Conservation (phyloP, 805 yeast species). For the Starmera quercuum region DNA sequence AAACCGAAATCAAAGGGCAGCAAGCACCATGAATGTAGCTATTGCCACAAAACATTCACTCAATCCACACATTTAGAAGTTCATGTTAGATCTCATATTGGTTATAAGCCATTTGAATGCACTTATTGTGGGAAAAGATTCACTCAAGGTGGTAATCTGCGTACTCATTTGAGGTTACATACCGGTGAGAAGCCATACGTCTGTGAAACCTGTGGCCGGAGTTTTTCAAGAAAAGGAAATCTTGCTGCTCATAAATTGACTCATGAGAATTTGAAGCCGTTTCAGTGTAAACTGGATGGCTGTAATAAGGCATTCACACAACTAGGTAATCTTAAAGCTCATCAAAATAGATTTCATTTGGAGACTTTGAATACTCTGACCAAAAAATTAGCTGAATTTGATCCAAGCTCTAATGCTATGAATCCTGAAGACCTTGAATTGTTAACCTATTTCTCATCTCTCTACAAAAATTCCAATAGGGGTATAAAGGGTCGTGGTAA, state of each 20-base stretch:
- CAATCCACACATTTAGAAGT: conserved; percentile 92
- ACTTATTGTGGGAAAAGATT: conserved; percentile 71
- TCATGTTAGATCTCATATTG: conserved; percentile 82
- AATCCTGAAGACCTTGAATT: conserved; percentile 62
- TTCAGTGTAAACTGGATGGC: conserved; percentile 67
- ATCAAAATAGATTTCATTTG: conserved; percentile 84
- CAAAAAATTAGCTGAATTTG: conserved; percentile 54
- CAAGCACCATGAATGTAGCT: conserved; percentile 63
- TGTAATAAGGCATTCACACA: conserved; percentile 87
- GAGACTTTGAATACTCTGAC: conserved; percentile 64
- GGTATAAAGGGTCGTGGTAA: conserved; percentile 92
- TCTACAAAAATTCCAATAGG: conserved; percentile 82
- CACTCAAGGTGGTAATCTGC: conserved; percentile 84
- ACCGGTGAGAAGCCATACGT: conserved; percentile 89
- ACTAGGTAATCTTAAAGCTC: conserved; percentile 88
- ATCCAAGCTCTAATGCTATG: conserved; percentile 38
- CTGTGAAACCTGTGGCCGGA: conserved; percentile 68
- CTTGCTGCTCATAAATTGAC: conserved; percentile 81
- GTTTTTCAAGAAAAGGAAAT: conserved; percentile 87
- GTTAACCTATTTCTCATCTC: conserved; percentile 67
- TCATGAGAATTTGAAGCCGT: conserved; percentile 75
- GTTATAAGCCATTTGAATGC: conserved; percentile 78
- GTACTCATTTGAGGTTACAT: conserved; percentile 80
- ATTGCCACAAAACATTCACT: conserved; percentile 73
- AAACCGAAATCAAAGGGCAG: conserved; percentile 39